phyloP scores from a whole-genome alignment of 1,284 basidiomycete species.

The Laetiporus sulphureus region DNA sequence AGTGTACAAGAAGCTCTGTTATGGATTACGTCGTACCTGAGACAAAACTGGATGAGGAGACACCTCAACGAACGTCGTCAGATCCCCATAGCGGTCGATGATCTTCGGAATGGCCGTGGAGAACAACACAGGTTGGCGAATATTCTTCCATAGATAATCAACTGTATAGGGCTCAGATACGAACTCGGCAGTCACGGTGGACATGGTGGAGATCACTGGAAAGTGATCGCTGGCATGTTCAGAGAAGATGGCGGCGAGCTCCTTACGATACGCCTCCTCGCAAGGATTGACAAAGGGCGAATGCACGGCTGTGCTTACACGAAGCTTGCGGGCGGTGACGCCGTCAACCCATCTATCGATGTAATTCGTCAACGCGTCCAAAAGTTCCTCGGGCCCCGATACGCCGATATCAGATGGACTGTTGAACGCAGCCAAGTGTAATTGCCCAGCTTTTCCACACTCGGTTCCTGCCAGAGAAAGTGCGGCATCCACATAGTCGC shows the following conservation, averaged over 20 bases:
- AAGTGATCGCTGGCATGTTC: conserved; percentile 10
- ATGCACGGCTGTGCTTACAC: conserved; percentile 28
- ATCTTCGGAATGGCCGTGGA: background rate
- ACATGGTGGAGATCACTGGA: conserved; percentile 18
- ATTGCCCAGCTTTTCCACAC: conserved; percentile 12
- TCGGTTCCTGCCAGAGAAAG: background rate
- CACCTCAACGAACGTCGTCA: conserved; percentile 1
- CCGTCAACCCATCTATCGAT: conserved; percentile 20
- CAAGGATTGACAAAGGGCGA: conserved; percentile 28
- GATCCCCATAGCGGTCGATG: background rate
- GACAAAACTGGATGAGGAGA: conserved; percentile 1
- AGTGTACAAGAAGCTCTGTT: too few species aligned
- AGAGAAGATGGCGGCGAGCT: conserved; percentile 21
- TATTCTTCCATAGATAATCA: conserved; percentile 32
- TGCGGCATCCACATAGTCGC: conserved; percentile 6
- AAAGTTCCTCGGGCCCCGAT: conserved; percentile 23
- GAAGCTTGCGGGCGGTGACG: conserved; percentile 27
- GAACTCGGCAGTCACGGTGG: conserved; percentile 20
- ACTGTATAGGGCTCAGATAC: conserved; percentile 12
- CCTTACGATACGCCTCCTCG: conserved; percentile 15
- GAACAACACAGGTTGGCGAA: conserved; percentile 16
- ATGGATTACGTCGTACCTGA: background rate
- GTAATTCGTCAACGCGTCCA: conserved; percentile 23
- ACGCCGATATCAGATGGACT: conserved; percentile 27
- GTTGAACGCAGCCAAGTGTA: conserved; percentile 34